Evolutionary conservation across 2,329 filamentous ascomycete species (phyloP), one percentile per base, ranked within the genome.

Genomic region (Grosmannia serpens): DNA sequence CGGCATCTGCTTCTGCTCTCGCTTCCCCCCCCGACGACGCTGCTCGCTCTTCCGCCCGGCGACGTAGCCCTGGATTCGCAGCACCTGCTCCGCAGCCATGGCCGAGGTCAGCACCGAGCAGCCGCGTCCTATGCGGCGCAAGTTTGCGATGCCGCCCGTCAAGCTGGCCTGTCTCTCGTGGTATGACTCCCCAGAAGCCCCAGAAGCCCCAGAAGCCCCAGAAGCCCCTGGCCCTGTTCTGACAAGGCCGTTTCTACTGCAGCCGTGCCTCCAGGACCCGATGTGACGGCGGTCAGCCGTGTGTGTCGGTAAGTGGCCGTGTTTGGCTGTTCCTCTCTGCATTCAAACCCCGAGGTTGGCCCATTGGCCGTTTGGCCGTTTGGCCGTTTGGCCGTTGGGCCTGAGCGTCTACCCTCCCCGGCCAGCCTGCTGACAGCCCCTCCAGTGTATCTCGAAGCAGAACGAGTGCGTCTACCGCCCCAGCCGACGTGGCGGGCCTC

Each of bases 131-230:
- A 62, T 58, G 58, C 62, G 63, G 7, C 60, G 62, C 59, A 75
- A 75, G 65, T 75, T 75, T 64, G 72, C 73, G 51, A 70, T 71
- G 31, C 77, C 76, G 54, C 77, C 77, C 1, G 76, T 78, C 31
- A 79, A 79, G 65, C 70, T 76, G 55, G 77, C 77, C 26, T 79
- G 77, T 63, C 70, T 79, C 59, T 72, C 75, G 57, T 79, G 76
- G 76, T 78, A 72, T 8, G 53, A 46, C 10, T 47, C 35, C 4
- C 8, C 29, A 27, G 11, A 17, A 24, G 5, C 9, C 22, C 10
- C 27, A 5, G 6, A 27, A 50, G 8, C 22, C 26, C 26, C 17
- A 2, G 2, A 13, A 27, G 13, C 50, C n/a, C 6, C 17, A 7
- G 4, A 10, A 22, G 17, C 20, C 11, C n/a, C 11, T 53, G 22